Percentiles rank a stretch among this genome's conserved stretches.
phyloP scores from a whole-genome alignment of 768 basidiomycete genomes.

The Amanita thiersii region DNA sequence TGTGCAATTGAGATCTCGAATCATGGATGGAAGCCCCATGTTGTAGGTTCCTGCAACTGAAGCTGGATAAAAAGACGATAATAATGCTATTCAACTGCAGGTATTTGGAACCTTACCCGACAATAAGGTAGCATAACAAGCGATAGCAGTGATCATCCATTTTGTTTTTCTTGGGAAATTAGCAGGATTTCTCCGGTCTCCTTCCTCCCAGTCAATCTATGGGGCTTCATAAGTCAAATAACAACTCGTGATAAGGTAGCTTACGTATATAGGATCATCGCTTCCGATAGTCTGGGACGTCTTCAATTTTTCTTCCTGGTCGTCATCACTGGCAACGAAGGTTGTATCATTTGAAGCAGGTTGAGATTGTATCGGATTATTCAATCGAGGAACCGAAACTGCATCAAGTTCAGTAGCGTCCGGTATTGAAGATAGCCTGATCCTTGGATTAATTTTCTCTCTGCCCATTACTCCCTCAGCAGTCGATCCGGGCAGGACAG shows the following conservation, averaged over 20 bases:
- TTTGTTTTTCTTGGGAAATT: slow-evolving; percentile 26
- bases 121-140: slow-evolving; percentile 39
- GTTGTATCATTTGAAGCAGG: slow-evolving; percentile 12
- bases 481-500: slow-evolving; percentile 8
- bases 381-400: slow-evolving; percentile 21
- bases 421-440: slow-evolving; percentile 22
- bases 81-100: background rate
- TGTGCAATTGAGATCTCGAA: slow-evolving; percentile 35
- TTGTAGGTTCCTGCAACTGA: slow-evolving; percentile 44
- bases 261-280: background rate
- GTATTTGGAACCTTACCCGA: slow-evolving; percentile 26
- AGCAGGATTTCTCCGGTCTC: slow-evolving; percentile 30
- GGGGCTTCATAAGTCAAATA: background rate
- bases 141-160: slow-evolving; percentile 24
- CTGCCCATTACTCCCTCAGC: slow-evolving; percentile 11
- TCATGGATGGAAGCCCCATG: slow-evolving; percentile 52
- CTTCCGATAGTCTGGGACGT: background rate
- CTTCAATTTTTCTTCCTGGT: background rate
- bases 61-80: slow-evolving; percentile 25
- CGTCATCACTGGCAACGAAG: too few relatives aligned
- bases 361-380: slow-evolving; percentile 19
- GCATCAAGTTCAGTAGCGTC: slow-evolving; percentile 24
- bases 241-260: background rate
- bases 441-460: slow-evolving; percentile 26
- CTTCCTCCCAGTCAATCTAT: slow-evolving; percentile 10